Percentiles rank a stretch among this genome's conserved stretches.
phyloP scores from a whole-genome alignment of 164 flowering plant species.

The Hamamelis virginiana region DNA sequence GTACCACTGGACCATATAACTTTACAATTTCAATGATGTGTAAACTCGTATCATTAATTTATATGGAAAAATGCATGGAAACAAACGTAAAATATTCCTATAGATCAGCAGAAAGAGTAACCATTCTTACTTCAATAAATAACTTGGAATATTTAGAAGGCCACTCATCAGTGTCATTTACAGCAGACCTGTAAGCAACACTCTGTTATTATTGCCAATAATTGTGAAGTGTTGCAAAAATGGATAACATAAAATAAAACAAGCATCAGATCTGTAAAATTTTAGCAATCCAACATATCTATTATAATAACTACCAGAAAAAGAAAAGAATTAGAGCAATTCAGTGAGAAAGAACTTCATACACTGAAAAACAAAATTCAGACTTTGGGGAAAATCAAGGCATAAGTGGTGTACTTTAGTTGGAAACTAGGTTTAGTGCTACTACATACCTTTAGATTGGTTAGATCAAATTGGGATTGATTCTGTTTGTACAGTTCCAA shows the following conservation, averaged over 20 bases:
- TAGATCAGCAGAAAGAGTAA: not conserved
- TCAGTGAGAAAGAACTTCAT: too few species aligned
- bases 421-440: too few species aligned
- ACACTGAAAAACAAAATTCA: too few species aligned
- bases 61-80: not conserved
- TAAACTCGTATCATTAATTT: not conserved
- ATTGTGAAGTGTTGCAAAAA: not conserved
- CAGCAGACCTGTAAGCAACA: constrained; percentile 64
- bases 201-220: constrained; percentile 1
- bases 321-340: too few species aligned
- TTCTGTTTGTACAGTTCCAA: too few species aligned
- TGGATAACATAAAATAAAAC: not conserved
- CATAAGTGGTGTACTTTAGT: too few species aligned
- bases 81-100: not conserved
- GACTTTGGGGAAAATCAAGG: too few species aligned
- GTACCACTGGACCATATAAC: too few species aligned
- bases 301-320: too few species aligned
- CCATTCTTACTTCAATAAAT: constrained; percentile 70
- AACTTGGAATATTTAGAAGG: constrained; percentile 96
- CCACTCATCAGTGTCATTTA: constrained; percentile 94
- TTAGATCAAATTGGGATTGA: too few species aligned
- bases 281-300: too few species aligned
- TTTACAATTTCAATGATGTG: not conserved
- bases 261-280: not conserved
- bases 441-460: too few species aligned